phyloP scores from a whole-genome alignment of 108 stramenopile genomes.

The Cyclostephanos tholiformis region DNA sequence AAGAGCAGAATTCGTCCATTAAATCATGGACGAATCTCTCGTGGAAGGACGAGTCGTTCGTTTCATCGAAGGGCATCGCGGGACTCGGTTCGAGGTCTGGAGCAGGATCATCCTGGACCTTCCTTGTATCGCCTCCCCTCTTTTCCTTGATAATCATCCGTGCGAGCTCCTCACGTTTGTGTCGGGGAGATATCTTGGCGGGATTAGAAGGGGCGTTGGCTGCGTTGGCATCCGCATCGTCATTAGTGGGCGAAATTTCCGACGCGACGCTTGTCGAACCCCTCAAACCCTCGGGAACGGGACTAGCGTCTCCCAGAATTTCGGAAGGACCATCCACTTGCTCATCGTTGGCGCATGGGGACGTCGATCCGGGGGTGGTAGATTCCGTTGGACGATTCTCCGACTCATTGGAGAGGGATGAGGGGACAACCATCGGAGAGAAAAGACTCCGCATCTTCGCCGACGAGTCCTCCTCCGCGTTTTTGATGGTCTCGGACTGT shows the following conservation, averaged over 20 bases:
- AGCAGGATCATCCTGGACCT: background rate
- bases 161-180: background rate
- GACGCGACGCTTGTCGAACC: background rate
- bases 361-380: too few relatives aligned
- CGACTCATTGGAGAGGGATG: background rate
- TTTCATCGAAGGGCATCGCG: conserved; percentile 24
- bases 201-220: background rate
- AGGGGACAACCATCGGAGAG: conserved; percentile 1
- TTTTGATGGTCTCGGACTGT: background rate
- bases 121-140: background rate
- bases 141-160: background rate
- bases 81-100: conserved; percentile 13
- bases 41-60: conserved; percentile 23
- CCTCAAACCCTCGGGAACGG: background rate
- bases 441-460: background rate
- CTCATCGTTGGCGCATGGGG: too few relatives aligned
- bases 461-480: background rate
- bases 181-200: background rate
- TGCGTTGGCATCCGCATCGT: background rate
- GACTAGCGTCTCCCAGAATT: background rate
- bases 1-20: conserved; percentile 22
- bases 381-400: background rate
- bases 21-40: conserved; percentile 22
- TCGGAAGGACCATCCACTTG: background rate
- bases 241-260: too few relatives aligned